These are phyloP conservation scores for Nicotiana sylvestris DNA, from an alignment of 257 asterid species.

Conservation along the genomic window DNA sequence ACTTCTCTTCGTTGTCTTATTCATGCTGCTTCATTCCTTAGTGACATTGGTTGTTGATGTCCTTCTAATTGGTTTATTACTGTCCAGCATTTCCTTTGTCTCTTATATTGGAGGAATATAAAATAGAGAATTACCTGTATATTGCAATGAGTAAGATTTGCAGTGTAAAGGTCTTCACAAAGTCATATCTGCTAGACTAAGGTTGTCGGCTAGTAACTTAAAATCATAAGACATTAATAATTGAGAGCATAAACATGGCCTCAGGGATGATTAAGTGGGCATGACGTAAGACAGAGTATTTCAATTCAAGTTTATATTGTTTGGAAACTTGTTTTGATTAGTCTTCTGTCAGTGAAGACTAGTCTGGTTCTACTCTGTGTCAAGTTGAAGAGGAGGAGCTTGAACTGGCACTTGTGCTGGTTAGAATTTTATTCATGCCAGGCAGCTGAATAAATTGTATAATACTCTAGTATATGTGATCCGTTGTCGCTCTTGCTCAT, in stretches of 20 bases:
- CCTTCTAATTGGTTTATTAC: not conserved
- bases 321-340: not conserved
- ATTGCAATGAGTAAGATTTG: not conserved
- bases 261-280: not conserved
- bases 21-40: not conserved
- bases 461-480: not conserved
- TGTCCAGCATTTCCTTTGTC: not conserved
- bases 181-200: not conserved
- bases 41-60: not conserved
- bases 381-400: not conserved
- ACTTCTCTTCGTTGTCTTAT: not conserved
- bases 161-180: not conserved
- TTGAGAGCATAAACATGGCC: not conserved
- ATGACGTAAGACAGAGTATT: not conserved
- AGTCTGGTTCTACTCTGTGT: not conserved
- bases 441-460: not conserved
- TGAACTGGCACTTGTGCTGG: not conserved
- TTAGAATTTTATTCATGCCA: not conserved
- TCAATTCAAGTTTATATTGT: not conserved
- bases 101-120: not conserved
- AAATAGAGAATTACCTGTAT: not conserved
- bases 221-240: not conserved
- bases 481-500: not conserved
- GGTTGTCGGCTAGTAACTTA: not conserved
- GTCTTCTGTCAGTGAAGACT: not conserved